Evolutionary conservation across 2,329 filamentous ascomycete genomes (phyloP).

Genomic region (Sporothrix pallida): DNA sequence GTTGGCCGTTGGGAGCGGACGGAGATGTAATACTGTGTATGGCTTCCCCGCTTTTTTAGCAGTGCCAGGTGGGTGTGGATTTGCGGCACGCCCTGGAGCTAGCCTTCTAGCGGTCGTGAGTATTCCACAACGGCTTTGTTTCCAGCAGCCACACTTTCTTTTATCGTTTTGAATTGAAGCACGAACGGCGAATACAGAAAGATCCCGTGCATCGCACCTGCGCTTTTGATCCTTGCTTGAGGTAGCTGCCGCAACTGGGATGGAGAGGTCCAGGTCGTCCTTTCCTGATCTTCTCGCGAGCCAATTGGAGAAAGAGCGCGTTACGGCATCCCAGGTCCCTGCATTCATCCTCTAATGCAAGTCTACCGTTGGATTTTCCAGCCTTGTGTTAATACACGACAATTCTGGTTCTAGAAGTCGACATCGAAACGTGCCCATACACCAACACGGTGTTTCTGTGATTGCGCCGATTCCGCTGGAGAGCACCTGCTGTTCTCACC

Average conservation of each 20-base stretch:
- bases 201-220: background rate
- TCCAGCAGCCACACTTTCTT: background rate
- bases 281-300: background rate
- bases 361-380: background rate
- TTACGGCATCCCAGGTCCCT: background rate
- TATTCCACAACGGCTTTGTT: conserved; percentile 20
- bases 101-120: background rate
- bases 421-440: background rate
- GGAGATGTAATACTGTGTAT: background rate
- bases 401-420: too few relatives aligned
- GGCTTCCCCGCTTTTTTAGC: background rate
- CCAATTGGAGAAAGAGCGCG: background rate
- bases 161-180: background rate
- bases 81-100: conserved; percentile 2
- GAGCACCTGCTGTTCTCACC: too few relatives aligned
- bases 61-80: background rate
- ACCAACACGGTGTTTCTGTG: background rate
- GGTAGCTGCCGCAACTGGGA: background rate
- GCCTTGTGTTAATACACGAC: background rate
- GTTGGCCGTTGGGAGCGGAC: background rate
- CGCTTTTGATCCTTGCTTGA: background rate
- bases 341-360: background rate
- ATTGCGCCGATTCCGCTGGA: background rate
- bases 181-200: conserved; percentile 6
- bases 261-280: background rate